phyloP scores from a whole-genome alignment of 768 basidiomycete genomes.

The Termitomyces sp. region DNA sequence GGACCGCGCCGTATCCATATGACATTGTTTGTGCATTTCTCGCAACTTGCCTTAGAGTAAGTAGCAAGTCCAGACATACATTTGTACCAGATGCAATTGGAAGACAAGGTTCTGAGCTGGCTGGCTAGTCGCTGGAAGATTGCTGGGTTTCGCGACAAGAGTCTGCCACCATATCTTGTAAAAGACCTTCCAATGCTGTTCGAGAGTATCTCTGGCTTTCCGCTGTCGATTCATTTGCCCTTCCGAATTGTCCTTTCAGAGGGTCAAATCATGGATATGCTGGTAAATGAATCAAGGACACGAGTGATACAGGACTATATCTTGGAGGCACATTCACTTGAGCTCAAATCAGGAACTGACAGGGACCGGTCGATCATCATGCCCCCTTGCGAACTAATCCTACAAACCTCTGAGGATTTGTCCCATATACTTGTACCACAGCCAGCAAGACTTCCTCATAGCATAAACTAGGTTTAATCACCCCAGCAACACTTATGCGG shows the following conservation, averaged over 20 bases:
- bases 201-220: slow-evolving; percentile 58
- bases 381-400: background rate
- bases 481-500: background rate
- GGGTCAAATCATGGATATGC: slow-evolving; percentile 56
- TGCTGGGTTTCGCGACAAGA: slow-evolving; percentile 29
- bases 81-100: slow-evolving; percentile 80
- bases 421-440: too few relatives aligned
- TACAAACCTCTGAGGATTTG: too few relatives aligned
- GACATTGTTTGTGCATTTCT: slow-evolving; percentile 91
- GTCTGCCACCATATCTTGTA: slow-evolving; percentile 51
- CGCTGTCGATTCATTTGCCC: slow-evolving; percentile 41
- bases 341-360: slow-evolving; percentile 21
- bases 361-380: background rate
- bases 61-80: slow-evolving; percentile 78
- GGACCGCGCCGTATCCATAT: slow-evolving; percentile 76
- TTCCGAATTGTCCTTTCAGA: slow-evolving; percentile 64
- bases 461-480: too few relatives aligned
- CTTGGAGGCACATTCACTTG: slow-evolving; percentile 60
- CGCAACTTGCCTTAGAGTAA: slow-evolving; percentile 51
- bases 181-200: slow-evolving; percentile 64
- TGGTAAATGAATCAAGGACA: slow-evolving; percentile 57
- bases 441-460: too few relatives aligned
- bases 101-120: slow-evolving; percentile 85
- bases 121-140: slow-evolving; percentile 68
- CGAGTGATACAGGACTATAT: slow-evolving; percentile 67